These are phyloP conservation scores for Cyamopsis tetragonoloba DNA, from an alignment of 306 rosid genomes.

Conservation along the genomic window DNA sequence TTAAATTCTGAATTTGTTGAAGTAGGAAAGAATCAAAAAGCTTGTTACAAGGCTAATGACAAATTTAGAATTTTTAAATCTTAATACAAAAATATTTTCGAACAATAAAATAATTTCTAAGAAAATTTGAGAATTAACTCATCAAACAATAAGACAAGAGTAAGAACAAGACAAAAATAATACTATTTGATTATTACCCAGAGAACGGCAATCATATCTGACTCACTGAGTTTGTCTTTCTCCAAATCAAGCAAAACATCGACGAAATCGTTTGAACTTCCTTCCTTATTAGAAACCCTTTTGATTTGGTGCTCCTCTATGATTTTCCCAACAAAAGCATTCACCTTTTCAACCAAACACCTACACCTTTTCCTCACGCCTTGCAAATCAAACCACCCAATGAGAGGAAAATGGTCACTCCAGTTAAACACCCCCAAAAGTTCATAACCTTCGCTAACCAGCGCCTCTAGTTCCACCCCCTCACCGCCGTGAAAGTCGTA, in stretches of 20 bases:
- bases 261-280: conserved; percentile 50
- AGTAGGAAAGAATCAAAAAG: too few species aligned
- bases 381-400: conserved; percentile 65
- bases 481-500: conserved; percentile 41
- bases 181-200: conserved; percentile 42
- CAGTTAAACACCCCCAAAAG: conserved; percentile 69
- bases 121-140: background rate
- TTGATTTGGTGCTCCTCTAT: conserved; percentile 52
- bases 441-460: conserved; percentile 78
- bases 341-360: conserved; percentile 48
- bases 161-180: background rate
- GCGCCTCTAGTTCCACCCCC: conserved; percentile 41
- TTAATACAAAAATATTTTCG: too few species aligned
- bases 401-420: conserved; percentile 68
- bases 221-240: conserved; percentile 47
- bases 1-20: too few species aligned
- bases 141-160: background rate
- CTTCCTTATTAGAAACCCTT: conserved; percentile 7
- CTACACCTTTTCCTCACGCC: conserved; percentile 66
- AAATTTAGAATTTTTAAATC: too few species aligned
- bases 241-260: conserved; percentile 78
- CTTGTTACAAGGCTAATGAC: too few species aligned
- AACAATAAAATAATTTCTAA: background rate
- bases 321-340: conserved; percentile 57
- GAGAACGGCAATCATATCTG: conserved; percentile 80